phyloP scores from a whole-genome alignment of 2,329 filamentous ascomycete species.

The Penicillium sp. region DNA sequence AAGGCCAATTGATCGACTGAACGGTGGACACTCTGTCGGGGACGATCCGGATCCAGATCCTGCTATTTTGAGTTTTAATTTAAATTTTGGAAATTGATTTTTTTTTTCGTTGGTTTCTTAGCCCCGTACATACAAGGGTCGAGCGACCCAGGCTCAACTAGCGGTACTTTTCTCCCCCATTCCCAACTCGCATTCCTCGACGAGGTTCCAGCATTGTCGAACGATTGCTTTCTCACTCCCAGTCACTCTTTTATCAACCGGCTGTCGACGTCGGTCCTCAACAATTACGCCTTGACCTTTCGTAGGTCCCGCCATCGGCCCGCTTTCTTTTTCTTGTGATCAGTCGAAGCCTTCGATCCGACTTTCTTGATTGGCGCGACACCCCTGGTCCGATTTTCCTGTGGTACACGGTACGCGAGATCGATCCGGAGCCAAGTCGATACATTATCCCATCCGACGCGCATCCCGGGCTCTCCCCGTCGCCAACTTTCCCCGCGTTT shows the following conservation, averaged over 20 bases:
- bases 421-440: conserved; percentile 1
- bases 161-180: conserved; percentile 4
- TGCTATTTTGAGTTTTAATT: conserved; percentile 9
- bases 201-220: conserved; percentile 1
- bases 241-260: background rate
- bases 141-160: conserved; percentile 2
- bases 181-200: conserved; percentile 8
- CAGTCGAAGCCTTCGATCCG: conserved; percentile 6
- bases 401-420: conserved; percentile 10
- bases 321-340: conserved; percentile 13
- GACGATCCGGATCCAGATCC: conserved; percentile 24
- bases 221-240: background rate
- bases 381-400: conserved; percentile 6
- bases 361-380: conserved; percentile 13
- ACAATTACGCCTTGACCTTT: background rate
- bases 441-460: background rate
- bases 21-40: conserved; percentile 14
- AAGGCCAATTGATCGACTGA: conserved; percentile 13
- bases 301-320: background rate
- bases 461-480: conserved; percentile 1
- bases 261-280: background rate
- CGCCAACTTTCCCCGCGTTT: conserved; percentile 4
- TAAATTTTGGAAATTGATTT: background rate
- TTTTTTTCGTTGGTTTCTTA: conserved; percentile 4
- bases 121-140: conserved; percentile 6